Evolutionary conservation across 495 filamentous ascomycete species (phyloP).

Genomic region (Aspergillus olivimuriae): DNA sequence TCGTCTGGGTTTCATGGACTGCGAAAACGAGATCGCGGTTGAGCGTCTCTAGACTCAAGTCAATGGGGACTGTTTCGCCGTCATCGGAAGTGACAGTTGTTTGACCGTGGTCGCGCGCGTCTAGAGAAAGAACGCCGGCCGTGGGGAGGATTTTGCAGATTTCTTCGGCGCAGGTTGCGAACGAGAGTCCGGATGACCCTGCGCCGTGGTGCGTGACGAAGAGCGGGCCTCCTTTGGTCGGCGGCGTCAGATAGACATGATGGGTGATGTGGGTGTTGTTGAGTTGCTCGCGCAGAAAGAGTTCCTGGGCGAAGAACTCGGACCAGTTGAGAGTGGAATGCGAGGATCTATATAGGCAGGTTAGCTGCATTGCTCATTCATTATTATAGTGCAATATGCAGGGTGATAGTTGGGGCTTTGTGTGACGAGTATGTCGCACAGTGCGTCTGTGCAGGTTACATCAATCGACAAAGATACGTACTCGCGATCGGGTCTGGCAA

Average conservation of each 20-base stretch:
- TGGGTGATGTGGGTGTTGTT: slow-evolving; percentile 49
- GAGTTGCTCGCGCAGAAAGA: slow-evolving; percentile 54
- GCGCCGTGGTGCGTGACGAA: slow-evolving; percentile 89
- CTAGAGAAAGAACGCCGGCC: slow-evolving; percentile 76
- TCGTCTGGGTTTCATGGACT: slow-evolving; percentile 53
- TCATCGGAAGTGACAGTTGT: slow-evolving; percentile 40
- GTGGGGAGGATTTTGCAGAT: slow-evolving; percentile 71
- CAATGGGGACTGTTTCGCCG: slow-evolving; percentile 32
- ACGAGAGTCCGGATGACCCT: slow-evolving; percentile 82
- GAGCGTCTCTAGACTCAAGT: slow-evolving; percentile 64
- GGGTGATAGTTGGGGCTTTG: background rate
- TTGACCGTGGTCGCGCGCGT: slow-evolving; percentile 82
- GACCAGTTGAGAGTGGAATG: slow-evolving; percentile 64
- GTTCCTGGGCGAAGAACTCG: slow-evolving; percentile 80
- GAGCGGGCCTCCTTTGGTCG: slow-evolving; percentile 56
- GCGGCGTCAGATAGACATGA: slow-evolving; percentile 77
- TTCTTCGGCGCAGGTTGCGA: slow-evolving; percentile 70
- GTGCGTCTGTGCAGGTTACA: no score
- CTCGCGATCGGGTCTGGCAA: slow-evolving; percentile 58
- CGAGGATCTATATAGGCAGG: slow-evolving; percentile 21
- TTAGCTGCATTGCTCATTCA: background rate
- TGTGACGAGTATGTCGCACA: background rate
- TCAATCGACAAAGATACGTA: no score
- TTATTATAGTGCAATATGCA: background rate
- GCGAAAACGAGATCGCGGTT: slow-evolving; percentile 66